These are phyloP conservation scores for Phytophthora boehmeriae DNA, from an alignment of 352 stramenopile species.

Conservation along the genomic window DNA sequence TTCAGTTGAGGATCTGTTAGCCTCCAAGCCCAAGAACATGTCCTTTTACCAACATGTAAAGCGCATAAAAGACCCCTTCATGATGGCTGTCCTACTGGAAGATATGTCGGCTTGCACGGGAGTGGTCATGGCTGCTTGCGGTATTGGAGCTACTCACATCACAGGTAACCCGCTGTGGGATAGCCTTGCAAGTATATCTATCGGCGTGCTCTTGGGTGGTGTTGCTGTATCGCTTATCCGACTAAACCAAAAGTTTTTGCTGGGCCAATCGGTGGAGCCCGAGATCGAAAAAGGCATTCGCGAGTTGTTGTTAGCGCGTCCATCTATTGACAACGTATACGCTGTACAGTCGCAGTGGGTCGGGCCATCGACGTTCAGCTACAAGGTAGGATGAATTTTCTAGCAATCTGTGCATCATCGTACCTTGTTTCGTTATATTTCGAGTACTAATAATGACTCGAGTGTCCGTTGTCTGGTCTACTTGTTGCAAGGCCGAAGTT, in stretches of 20 bases:
- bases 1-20: constrained; percentile 86
- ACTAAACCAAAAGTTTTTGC: constrained; percentile 97
- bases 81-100: constrained; percentile 97
- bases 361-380: constrained; percentile 97
- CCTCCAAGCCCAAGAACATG: constrained; percentile 75
- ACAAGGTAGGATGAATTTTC: constrained; percentile 81
- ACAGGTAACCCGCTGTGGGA: constrained; percentile 96
- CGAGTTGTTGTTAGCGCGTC: constrained; percentile 75
- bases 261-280: constrained; percentile 95
- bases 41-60: constrained; percentile 75
- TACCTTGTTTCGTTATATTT: neutral
- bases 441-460: constrained; percentile 7
- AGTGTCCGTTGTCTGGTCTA: constrained; percentile 2
- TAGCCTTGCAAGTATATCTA: constrained; percentile 94
- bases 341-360: constrained; percentile 98
- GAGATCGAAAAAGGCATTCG: constrained; percentile 90
- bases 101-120: constrained; percentile 96
- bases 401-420: neutral
- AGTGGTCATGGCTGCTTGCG: constrained; percentile 94
- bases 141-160: constrained; percentile 92
- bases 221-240: constrained; percentile 93
- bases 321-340: constrained; percentile 95
- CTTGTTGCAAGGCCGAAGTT: constrained; percentile 90
- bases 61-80: constrained; percentile 94
- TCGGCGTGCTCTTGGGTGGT: constrained; percentile 93